Conservation (phyloP, 2,329 filamentous ascomycete species). For the Hyphodiscus sp. region DNA sequence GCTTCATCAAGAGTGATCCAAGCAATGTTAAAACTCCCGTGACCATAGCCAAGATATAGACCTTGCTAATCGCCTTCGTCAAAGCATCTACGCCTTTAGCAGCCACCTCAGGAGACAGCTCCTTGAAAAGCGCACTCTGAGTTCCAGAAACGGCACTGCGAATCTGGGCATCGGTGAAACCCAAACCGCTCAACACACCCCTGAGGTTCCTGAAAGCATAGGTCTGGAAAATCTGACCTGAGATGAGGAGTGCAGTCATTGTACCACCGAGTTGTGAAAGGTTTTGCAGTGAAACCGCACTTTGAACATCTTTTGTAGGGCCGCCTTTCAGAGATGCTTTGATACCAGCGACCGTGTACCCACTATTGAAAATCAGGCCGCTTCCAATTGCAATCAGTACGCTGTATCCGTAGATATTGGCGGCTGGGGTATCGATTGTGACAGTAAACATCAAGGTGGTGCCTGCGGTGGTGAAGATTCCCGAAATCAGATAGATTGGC, state of each 20-base stretch:
- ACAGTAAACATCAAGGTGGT: slow-evolving; percentile 26
- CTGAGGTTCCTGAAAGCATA: slow-evolving; percentile 5
- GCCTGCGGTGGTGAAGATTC: slow-evolving; percentile 15
- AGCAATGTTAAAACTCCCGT: no score
- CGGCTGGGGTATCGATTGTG: slow-evolving; percentile 14
- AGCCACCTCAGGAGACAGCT: background rate
- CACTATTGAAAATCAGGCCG: slow-evolving; percentile 22
- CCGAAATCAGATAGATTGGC: slow-evolving; percentile 1
- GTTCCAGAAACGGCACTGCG: slow-evolving; percentile 15
- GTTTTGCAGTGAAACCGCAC: slow-evolving; percentile 29
- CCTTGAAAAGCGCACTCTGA: background rate
- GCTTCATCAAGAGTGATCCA: no score
- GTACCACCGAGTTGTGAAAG: slow-evolving; percentile 27
- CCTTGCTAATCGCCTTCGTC: background rate
- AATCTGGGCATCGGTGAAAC: slow-evolving; percentile 11
- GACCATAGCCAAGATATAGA: no score
- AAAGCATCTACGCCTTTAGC: background rate
- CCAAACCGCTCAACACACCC: slow-evolving; percentile 16
- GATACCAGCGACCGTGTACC: slow-evolving; percentile 7
- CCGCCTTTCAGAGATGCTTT: no score
- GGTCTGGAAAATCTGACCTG: slow-evolving; percentile 30
- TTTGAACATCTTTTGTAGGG: slow-evolving; percentile 19
- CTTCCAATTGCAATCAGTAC: slow-evolving; percentile 35
- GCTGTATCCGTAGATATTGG: slow-evolving; percentile 29
- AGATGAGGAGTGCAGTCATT: slow-evolving; percentile 28